Evolutionary conservation across 306 rosid genomes (phyloP), one percentile per base, ranked within the genome.

Genomic region (Hylodesmum podocarpum): DNA sequence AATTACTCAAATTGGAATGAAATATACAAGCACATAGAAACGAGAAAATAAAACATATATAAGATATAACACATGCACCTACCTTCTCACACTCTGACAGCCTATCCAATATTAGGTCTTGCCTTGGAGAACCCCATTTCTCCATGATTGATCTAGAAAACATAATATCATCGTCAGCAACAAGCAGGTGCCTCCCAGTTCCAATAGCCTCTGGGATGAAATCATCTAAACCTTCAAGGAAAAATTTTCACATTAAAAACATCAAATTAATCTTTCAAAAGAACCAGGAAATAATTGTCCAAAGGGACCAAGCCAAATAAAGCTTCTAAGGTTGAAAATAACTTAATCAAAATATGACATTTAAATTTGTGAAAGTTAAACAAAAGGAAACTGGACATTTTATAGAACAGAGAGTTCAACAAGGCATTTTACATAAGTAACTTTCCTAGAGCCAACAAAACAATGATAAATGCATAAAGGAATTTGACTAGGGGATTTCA

Each of bases 81-180:
- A 93, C 98, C 96, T 87, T 88, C 76, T 87, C 91, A 76, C 80
- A 85, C 59, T 91, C 91, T 11, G 94, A 90, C 58, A 90, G 77
- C 77, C 90, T 85, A 78, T 93, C 94, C 57, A 87, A 81, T 70
- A 70, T 82, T 19, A 83, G 55, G 75, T 86, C 88, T 55, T 71
- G 82, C 87, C 80, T 83, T 57, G 61, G 81, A 70, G 70, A 50
- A 63, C 65, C 91, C 83, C 70, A 80, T 90, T 78, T 84, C 67
- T 89, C 94, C 5, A 76, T 87, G 89, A 86, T 75, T 43, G 94
- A 90, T 82, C 84, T 83, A 76, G 81, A 76, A 39, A 81, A 47
- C 63, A 69, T 55, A 72, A 78, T 57, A 44, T 66, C 89, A 29
- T 65, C 57, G 54, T 78, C 89, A 68, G 84, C 87, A 33, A n/a